Conservation (phyloP, 2,329 filamentous ascomycete species). For the Claviceps spartinae region DNA sequence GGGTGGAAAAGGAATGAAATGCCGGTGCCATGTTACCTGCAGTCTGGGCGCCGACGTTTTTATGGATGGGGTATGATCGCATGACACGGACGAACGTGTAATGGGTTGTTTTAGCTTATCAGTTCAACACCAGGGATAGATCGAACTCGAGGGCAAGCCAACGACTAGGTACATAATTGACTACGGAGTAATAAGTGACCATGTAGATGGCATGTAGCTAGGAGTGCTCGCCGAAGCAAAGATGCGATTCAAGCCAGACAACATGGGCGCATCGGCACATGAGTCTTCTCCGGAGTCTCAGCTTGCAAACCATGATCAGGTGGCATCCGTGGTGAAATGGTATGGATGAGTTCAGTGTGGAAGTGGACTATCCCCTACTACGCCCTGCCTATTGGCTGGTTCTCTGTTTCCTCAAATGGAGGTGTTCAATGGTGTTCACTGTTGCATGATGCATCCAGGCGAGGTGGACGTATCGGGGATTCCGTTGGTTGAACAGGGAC, state of each 20-base stretch:
- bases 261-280: constrained; percentile 4
- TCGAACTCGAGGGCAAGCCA: not conserved
- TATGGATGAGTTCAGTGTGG: constrained; percentile 9
- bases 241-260: not conserved
- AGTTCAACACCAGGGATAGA: not conserved
- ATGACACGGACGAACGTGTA: not conserved
- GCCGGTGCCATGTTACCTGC: not conserved
- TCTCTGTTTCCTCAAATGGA: too few species aligned
- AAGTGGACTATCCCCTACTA: constrained; percentile 74
- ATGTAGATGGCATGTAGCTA: not conserved
- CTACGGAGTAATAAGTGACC: too few species aligned
- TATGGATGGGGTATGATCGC: not conserved
- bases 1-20: not conserved
- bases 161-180: too few species aligned
- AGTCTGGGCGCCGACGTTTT: not conserved
- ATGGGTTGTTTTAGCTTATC: not conserved
- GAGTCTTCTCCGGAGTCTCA: not conserved
- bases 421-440: too few species aligned
- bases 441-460: too few species aligned
- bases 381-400: constrained; percentile 44
- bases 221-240: constrained; percentile 1
- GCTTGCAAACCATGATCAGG: not conserved
- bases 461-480: too few species aligned
- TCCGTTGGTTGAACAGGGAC: too few species aligned
- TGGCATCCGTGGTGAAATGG: not conserved